Evolutionary conservation across 2,329 filamentous ascomycete species (phyloP).

Genomic region (Penicillium sp.): DNA sequence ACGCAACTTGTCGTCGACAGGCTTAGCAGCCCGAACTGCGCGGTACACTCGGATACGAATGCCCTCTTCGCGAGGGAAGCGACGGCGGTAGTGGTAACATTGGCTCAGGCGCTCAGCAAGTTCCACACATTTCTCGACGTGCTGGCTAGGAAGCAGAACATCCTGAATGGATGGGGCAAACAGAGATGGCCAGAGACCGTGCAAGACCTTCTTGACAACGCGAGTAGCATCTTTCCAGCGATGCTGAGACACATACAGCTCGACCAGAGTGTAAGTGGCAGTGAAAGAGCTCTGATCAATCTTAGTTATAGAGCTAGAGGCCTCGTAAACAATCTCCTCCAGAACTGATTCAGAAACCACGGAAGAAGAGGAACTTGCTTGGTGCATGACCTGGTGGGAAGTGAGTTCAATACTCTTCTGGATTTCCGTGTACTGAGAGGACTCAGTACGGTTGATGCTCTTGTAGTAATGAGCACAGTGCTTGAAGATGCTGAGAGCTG

Average conservation of each 20-base stretch:
- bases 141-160: conserved; percentile 48
- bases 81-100: conserved; percentile 49
- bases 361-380: conserved; percentile 39
- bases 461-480: conserved; percentile 43
- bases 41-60: conserved; percentile 43
- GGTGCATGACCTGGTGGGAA: conserved; percentile 49
- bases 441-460: conserved; percentile 42
- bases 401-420: conserved; percentile 50
- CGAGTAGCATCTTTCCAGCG: conserved; percentile 53
- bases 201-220: conserved; percentile 51
- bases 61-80: conserved; percentile 43
- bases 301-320: conserved; percentile 45
- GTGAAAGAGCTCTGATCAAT: conserved; percentile 48
- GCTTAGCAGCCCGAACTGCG: conserved; percentile 34
- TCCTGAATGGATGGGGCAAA: conserved; percentile 51
- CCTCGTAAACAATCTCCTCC: conserved; percentile 51
- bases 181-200: conserved; percentile 52
- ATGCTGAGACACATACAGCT: conserved; percentile 51
- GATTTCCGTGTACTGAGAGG: conserved; percentile 46
- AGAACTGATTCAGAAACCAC: conserved; percentile 48
- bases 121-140: conserved; percentile 52
- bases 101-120: conserved; percentile 53
- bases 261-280: conserved; percentile 46
- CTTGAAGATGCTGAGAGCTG: conserved; percentile 55
- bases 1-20: conserved; percentile 37